Conservation (phyloP, 2,329 filamentous ascomycete species). For the Ilyonectria destructans region DNA sequence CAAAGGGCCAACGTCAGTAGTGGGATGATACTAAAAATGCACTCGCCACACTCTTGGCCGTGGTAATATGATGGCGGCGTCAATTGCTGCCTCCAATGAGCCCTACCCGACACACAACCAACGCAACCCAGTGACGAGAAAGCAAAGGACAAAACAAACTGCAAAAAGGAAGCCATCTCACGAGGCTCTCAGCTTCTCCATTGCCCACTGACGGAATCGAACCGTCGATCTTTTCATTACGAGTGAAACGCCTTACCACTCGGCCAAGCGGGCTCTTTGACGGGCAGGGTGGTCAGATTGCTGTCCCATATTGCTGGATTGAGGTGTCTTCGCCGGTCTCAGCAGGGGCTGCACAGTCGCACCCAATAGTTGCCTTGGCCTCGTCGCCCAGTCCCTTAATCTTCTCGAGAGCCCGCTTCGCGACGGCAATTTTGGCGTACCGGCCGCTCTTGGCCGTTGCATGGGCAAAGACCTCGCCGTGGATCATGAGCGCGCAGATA, state of each 20-base stretch:
- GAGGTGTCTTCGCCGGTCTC: not conserved
- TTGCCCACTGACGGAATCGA: constrained; percentile 47
- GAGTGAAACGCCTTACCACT: constrained; percentile 50
- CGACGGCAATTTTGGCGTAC: constrained; percentile 81
- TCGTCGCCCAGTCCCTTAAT: constrained; percentile 64
- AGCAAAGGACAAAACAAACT: not conserved
- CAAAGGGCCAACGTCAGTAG: too few relatives aligned
- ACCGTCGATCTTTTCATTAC: constrained; percentile 49
- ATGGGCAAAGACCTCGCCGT: constrained; percentile 77
- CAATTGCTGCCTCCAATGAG: too few relatives aligned
- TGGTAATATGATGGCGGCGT: too few relatives aligned
- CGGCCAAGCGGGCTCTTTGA: constrained; percentile 44
- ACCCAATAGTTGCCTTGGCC: constrained; percentile 75
- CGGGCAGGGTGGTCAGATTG: constrained; percentile 4
- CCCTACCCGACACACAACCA: not conserved
- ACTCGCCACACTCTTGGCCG: too few relatives aligned
- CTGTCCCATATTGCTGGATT: constrained; percentile 21
- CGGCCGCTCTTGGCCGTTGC: constrained; percentile 75
- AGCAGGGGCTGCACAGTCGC: constrained; percentile 68
- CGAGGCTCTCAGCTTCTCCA: too few relatives aligned
- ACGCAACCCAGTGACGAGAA: not conserved
- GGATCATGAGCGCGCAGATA: constrained; percentile 83
- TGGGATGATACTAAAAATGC: too few relatives aligned
- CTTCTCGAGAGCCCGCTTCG: constrained; percentile 70
- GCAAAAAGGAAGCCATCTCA: not conserved